These are phyloP conservation scores for Penicillium corylophilum DNA, from an alignment of 2,329 filamentous ascomycete species.

Conservation along the genomic window DNA sequence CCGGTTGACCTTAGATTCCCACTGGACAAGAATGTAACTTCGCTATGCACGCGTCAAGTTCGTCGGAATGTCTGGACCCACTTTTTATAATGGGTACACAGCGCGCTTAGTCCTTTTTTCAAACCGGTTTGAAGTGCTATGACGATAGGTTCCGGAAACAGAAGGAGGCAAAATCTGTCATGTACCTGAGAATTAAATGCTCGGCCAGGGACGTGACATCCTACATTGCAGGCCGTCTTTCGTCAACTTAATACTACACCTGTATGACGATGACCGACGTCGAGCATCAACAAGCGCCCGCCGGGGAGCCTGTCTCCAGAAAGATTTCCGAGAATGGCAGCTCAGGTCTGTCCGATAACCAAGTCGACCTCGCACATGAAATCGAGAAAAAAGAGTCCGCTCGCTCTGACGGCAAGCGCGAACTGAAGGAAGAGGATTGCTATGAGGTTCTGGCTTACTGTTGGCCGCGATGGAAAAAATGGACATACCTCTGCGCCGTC, in stretches of 20 bases:
- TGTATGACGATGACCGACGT: neutral
- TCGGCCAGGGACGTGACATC: neutral
- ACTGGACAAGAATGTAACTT: neutral
- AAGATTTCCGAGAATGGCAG: neutral
- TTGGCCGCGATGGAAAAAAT: constrained; percentile 45
- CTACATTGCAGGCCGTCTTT: neutral
- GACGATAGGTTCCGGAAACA: neutral
- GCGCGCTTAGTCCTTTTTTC: neutral
- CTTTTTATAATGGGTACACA: neutral
- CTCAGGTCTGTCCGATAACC: neutral
- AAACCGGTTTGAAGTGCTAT: constrained; percentile 10
- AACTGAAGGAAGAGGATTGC: constrained; percentile 56
- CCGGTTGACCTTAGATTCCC: neutral
- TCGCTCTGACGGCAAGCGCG: constrained; percentile 27
- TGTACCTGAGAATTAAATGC: neutral
- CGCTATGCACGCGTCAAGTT: neutral
- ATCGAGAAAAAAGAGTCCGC: neutral
- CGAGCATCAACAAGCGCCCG: neutral
- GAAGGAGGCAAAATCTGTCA: neutral
- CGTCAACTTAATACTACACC: neutral
- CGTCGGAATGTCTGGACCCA: neutral
- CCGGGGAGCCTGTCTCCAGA: neutral
- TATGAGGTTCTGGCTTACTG: constrained; percentile 62
- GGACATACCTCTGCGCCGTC: constrained; percentile 12
- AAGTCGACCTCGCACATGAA: neutral